A percentile compares a stretch with the other conserved stretches of the same genome.
phyloP scores from a whole-genome alignment of 345 rosid species.

The Euphorbia pulcherrima region DNA sequence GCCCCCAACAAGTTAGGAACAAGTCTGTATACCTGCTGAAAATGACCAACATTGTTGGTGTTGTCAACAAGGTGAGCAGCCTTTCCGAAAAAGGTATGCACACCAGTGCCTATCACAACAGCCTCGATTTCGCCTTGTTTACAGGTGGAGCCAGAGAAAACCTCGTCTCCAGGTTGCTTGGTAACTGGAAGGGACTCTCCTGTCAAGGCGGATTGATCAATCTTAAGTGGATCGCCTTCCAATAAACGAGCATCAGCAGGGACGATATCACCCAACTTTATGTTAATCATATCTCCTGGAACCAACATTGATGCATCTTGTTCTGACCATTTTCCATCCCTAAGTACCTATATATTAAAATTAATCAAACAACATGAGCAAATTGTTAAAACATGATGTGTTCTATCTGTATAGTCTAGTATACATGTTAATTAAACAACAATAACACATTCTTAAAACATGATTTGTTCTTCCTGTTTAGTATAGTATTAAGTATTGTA shows the following conservation, averaged over 20 bases:
- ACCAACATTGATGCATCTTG: constrained; percentile 79
- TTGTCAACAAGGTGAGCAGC: constrained; percentile 93
- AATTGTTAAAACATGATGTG: no score
- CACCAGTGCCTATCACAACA: constrained; percentile 86
- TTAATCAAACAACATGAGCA: background rate
- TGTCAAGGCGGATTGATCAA: constrained; percentile 87
- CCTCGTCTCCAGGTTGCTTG: constrained; percentile 59
- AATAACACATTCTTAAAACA: no score
- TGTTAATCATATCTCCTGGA: constrained; percentile 86
- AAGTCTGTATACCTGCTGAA: constrained; percentile 56
- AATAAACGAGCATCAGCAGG: constrained; percentile 94
- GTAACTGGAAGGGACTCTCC: constrained; percentile 89
- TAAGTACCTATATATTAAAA: constrained; percentile 57
- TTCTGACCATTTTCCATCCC: constrained; percentile 80
- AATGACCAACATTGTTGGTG: constrained; percentile 93
- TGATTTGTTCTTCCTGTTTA: no score
- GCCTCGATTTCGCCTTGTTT: constrained; percentile 97
- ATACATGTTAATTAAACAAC: background rate
- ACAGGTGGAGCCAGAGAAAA: constrained; percentile 90
- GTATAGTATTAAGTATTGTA: no score
- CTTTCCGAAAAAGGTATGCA: constrained; percentile 92
- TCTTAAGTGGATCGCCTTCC: constrained; percentile 86
- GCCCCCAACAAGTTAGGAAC: no score
- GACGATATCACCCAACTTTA: constrained; percentile 82
- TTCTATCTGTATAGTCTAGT: no score